phyloP scores from a whole-genome alignment of 371 early-diverging fungal genomes.

The Mucor racemosus region DNA sequence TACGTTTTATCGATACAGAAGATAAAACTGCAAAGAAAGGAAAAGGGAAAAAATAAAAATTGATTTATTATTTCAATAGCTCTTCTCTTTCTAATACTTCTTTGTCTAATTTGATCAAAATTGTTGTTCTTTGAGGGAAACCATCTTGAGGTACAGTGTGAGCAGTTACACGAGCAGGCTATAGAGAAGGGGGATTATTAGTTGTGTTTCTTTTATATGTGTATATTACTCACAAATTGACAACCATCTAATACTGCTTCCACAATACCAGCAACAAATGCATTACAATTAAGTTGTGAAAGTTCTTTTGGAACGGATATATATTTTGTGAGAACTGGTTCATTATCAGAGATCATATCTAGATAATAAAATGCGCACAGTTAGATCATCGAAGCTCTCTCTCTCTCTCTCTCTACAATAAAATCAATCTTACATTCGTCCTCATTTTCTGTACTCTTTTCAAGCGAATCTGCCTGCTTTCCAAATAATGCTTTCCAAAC shows the following conservation, averaged over 20 bases:
- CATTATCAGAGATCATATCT: constrained; percentile 98
- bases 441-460: constrained; percentile 91
- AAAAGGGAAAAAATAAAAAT: constrained; percentile 43
- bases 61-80: constrained; percentile 54
- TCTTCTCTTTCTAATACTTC: constrained; percentile 82
- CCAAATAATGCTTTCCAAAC: constrained; percentile 95
- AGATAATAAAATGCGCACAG: neutral
- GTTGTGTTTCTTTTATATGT: neutral
- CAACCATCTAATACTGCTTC: constrained; percentile 92
- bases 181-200: neutral
- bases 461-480: constrained; percentile 92
- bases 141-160: constrained; percentile 91
- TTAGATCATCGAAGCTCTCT: too few species aligned
- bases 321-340: constrained; percentile 84
- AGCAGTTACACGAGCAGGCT: constrained; percentile 94
- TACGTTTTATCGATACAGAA: constrained; percentile 56
- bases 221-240: constrained; percentile 79
- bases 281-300: constrained; percentile 88
- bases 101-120: constrained; percentile 92
- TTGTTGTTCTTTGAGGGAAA: constrained; percentile 89
- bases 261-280: constrained; percentile 94
- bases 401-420: too few species aligned
- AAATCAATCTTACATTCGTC: constrained; percentile 81
- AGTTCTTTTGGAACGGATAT: constrained; percentile 94
- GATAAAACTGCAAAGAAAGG: constrained; percentile 72